Evolutionary conservation across 2,329 filamentous ascomycete species (phyloP).

Genomic region (Aspergillus neotritici): DNA sequence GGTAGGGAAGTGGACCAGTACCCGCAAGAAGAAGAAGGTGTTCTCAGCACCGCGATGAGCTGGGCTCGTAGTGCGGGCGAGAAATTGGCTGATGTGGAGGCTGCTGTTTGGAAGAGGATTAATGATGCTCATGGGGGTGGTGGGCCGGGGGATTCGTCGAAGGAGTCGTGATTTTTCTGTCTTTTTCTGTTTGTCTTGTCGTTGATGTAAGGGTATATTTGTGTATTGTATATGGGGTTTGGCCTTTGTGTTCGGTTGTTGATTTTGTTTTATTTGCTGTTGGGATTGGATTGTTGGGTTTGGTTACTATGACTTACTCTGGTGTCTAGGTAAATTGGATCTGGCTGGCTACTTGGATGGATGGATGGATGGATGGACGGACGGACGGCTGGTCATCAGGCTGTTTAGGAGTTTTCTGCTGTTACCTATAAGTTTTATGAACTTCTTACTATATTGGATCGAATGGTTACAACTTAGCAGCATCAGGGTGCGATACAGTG

Average conservation of each 20-base stretch:
- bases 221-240: background rate
- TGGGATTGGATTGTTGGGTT: background rate
- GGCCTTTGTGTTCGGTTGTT: background rate
- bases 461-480: no score
- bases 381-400: no score
- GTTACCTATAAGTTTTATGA: no score
- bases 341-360: no score
- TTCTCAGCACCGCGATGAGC: constrained; percentile 36
- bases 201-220: background rate
- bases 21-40: constrained; percentile 17
- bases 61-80: constrained; percentile 39
- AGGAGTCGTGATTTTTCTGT: background rate
- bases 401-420: no score
- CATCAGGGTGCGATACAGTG: no score
- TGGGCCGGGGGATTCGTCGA: background rate
- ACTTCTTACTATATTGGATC: no score
- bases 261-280: background rate
- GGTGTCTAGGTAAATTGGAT: no score
- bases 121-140: constrained; percentile 33
- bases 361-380: no score
- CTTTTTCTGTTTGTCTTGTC: background rate
- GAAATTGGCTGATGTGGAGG: constrained; percentile 42
- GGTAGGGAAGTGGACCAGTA: constrained; percentile 1
- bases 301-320: background rate
- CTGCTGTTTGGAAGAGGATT: constrained; percentile 45